Evolutionary conservation across 2,329 filamentous ascomycete genomes (phyloP), one percentile per base, ranked within the genome.

Genomic region (Aspergillus brasiliensis): DNA sequence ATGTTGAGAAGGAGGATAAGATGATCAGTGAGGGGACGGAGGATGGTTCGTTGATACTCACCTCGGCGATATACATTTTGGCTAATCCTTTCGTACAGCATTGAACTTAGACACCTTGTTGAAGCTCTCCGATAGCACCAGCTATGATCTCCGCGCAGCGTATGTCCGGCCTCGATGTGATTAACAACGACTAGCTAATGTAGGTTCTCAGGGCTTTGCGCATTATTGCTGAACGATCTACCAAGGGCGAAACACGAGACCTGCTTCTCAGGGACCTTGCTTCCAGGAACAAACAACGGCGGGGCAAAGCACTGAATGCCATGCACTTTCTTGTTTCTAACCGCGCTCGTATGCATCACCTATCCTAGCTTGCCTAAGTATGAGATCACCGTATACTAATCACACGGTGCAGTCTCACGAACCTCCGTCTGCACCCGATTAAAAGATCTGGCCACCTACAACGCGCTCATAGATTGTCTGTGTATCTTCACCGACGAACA

Each of bases 11-110:
- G 37, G 88, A 89, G 71, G 85, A 89, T 53, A 85, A 88, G 66
- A 90, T 91, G 72, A 90, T 91, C 64, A 90, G 87, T 13, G 88
- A 92, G 72, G 86, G 89, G 23, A 91, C 88, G 2, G 89, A 92
- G 69, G 89, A 92, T 70, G 84, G 78, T 79, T 67, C 28, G 60
- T 56, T 46, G 61, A 52, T 58, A 66, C 47, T 37, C 31, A 13
- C 21, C 6, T 3, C 0, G 17, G 8, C 1, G n/a, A 13, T 21
- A 7, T 8, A 3, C 10, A 21, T 19, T 21, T 25, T 8, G 49
- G 54, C 64, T 76, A 52, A 75, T 40, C n/a, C 8, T 13, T 13
- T 3, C 5, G 11, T 17, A 3, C 59, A 81, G 78, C 88, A 2
- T 80, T 92, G 44, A 84, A 87, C 59, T 71, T 87, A 10, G 81